Percentiles rank a stretch among this genome's conserved stretches.
These are phyloP conservation scores for Fagopyrum tataricum DNA, from an alignment of 148 eudicot species.

Conservation along the genomic window DNA sequence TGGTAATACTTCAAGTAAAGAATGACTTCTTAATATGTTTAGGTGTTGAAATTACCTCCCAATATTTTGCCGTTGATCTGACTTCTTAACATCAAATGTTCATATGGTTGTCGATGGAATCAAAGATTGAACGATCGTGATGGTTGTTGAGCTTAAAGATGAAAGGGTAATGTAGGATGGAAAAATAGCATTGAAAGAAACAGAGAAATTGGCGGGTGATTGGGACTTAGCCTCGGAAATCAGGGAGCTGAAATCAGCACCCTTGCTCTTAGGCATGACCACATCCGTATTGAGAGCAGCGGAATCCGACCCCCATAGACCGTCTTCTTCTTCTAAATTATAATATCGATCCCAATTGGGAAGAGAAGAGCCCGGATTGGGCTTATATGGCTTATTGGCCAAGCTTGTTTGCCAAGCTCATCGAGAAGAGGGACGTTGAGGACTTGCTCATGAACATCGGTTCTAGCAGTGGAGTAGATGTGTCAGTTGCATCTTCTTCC, in stretches of 20 bases:
- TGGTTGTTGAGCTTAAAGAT: slow-evolving; percentile 62
- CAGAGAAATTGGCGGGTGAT: slow-evolving; percentile 17
- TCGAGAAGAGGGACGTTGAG: slow-evolving; percentile 45
- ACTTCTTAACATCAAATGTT: background rate
- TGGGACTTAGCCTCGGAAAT: slow-evolving; percentile 65
- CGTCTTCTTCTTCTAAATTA: slow-evolving; percentile 11
- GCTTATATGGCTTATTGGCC: slow-evolving; percentile 72
- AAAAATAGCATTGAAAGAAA: slow-evolving; percentile 39
- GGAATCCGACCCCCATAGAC: slow-evolving; percentile 15
- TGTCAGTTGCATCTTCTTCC: slow-evolving; percentile 23
- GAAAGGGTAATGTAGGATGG: slow-evolving; percentile 99
- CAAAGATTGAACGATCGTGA: too few species aligned
- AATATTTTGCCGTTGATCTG: slow-evolving; percentile 6
- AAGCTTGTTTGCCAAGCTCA: slow-evolving; percentile 54
- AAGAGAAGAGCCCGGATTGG: slow-evolving; percentile 19
- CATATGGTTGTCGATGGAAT: too few species aligned
- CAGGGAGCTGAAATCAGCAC: slow-evolving; percentile 59
- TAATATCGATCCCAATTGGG: slow-evolving; percentile 38
- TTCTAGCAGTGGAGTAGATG: slow-evolving; percentile 53
- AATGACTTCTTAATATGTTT: background rate
- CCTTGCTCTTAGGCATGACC: slow-evolving; percentile 67
- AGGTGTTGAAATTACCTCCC: background rate
- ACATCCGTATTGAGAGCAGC: slow-evolving; percentile 22
- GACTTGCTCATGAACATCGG: slow-evolving; percentile 59
- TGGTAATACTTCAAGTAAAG: slow-evolving; percentile 94